phyloP scores from a whole-genome alignment of 2,329 filamentous ascomycete species.

The Calonectria pseudoreteaudii region DNA sequence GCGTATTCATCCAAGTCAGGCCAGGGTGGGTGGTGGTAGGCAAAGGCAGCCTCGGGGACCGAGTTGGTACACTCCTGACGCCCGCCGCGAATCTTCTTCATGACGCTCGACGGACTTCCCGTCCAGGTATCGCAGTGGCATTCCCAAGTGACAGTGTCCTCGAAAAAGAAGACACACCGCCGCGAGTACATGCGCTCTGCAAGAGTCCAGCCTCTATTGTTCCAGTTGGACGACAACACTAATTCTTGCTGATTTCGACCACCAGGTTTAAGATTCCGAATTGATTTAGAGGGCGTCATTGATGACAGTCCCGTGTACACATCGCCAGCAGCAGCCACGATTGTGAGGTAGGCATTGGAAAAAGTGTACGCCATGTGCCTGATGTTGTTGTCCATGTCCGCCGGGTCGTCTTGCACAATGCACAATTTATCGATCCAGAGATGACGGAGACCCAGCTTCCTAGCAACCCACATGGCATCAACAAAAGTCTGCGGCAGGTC shows the following conservation, averaged over 20 bases:
- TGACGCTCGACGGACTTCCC: slow-evolving; percentile 45
- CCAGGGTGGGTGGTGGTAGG: slow-evolving; percentile 56
- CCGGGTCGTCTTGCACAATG: slow-evolving; percentile 57
- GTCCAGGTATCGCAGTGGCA: slow-evolving; percentile 60
- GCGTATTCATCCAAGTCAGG: slow-evolving; percentile 60
- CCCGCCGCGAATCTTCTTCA: slow-evolving; percentile 47
- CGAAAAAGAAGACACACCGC: slow-evolving; percentile 57
- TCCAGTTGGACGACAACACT: slow-evolving; percentile 53
- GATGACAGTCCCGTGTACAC: slow-evolving; percentile 52
- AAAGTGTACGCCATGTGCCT: slow-evolving; percentile 60
- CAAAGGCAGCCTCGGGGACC: slow-evolving; percentile 49
- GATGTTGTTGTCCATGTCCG: slow-evolving; percentile 54
- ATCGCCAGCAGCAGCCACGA: slow-evolving; percentile 57
- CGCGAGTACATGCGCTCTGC: slow-evolving; percentile 58
- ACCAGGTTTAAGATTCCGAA: slow-evolving; percentile 40
- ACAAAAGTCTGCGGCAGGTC: slow-evolving; percentile 55
- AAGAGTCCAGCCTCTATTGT: slow-evolving; percentile 56
- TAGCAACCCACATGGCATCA: slow-evolving; percentile 59
- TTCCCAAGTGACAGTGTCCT: slow-evolving; percentile 57
- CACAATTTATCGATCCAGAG: slow-evolving; percentile 62
- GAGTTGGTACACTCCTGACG: slow-evolving; percentile 48
- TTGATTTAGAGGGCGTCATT: slow-evolving; percentile 49
- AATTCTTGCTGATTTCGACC: slow-evolving; percentile 52
- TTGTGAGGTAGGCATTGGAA: slow-evolving; percentile 57
- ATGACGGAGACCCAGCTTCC: slow-evolving; percentile 56